Evolutionary conservation across 2,329 filamentous ascomycete genomes (phyloP).

Genomic region (Harringtonia lauricola): DNA sequence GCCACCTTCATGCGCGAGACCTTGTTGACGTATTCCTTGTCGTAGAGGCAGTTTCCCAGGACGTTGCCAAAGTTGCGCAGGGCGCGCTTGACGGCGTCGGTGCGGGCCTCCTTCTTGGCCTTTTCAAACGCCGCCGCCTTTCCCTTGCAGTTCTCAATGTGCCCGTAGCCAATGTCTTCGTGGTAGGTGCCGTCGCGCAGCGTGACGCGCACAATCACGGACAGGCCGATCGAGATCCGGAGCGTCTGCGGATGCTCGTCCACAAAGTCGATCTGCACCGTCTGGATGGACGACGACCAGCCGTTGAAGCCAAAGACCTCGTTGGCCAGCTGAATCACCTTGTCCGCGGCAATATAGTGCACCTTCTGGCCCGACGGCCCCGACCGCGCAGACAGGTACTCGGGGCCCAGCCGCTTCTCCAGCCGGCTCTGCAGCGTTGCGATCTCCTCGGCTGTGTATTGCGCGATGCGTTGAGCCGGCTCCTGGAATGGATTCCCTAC

Average conservation of each 20-base stretch:
- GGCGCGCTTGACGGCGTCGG: slow-evolving; percentile 83
- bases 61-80: slow-evolving; percentile 91
- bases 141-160: slow-evolving; percentile 90
- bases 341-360: slow-evolving; percentile 91
- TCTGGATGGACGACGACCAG: slow-evolving; percentile 93
- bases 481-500: slow-evolving; percentile 76
- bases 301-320: slow-evolving; percentile 96
- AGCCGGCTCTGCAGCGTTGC: slow-evolving; percentile 77
- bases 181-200: slow-evolving; percentile 91
- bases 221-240: slow-evolving; percentile 75
- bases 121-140: slow-evolving; percentile 97
- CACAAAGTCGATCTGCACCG: slow-evolving; percentile 90
- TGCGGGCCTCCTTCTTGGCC: slow-evolving; percentile 95
- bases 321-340: slow-evolving; percentile 89
- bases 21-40: slow-evolving; percentile 84
- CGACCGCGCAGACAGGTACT: slow-evolving; percentile 81
- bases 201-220: slow-evolving; percentile 83
- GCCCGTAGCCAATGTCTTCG: slow-evolving; percentile 94
- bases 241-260: slow-evolving; percentile 72
- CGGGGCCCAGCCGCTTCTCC: slow-evolving; percentile 87
- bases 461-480: slow-evolving; percentile 46
- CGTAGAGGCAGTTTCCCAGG: slow-evolving; percentile 96
- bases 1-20: slow-evolving; percentile 81
- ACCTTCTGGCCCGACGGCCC: slow-evolving; percentile 79
- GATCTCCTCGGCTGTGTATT: slow-evolving; percentile 85